phyloP scores from a whole-genome alignment of 2,329 filamentous ascomycete species.

The Fusarium sp. region DNA sequence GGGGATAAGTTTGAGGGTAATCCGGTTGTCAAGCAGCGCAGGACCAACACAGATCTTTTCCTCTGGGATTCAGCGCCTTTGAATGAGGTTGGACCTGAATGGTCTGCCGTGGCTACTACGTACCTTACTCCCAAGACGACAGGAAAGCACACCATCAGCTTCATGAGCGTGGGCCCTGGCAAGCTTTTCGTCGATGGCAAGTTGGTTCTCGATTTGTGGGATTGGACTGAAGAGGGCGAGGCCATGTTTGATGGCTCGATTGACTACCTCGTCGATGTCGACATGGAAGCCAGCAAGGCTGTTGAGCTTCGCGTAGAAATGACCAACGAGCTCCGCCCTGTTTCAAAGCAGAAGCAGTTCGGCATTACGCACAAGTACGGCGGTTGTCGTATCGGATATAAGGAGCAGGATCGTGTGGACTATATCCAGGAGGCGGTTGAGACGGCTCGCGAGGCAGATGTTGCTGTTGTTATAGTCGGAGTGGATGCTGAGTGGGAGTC shows the following conservation, averaged over 20 bases:
- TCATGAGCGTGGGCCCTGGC: conserved; percentile 77
- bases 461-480: conserved; percentile 78
- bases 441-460: conserved; percentile 73
- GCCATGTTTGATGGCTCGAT: conserved; percentile 79
- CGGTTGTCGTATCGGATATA: conserved; percentile 79
- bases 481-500: conserved; percentile 83
- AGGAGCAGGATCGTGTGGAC: conserved; percentile 73
- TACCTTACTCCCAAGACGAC: conserved; percentile 70
- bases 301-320: conserved; percentile 69
- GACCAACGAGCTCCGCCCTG: conserved; percentile 73
- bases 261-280: conserved; percentile 73
- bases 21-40: conserved; percentile 70
- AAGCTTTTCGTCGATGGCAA: conserved; percentile 72
- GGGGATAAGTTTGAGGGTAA: conserved; percentile 74
- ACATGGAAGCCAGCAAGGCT: conserved; percentile 71
- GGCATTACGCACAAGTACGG: conserved; percentile 76
- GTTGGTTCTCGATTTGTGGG: conserved; percentile 75
- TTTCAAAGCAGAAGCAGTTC: conserved; percentile 70
- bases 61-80: conserved; percentile 78
- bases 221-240: conserved; percentile 78
- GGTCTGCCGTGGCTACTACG: conserved; percentile 75
- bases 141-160: conserved; percentile 76
- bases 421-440: conserved; percentile 76
- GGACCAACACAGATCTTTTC: conserved; percentile 77
- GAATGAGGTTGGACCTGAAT: conserved; percentile 71